These are phyloP conservation scores for Artemisia tridentata DNA, from an alignment of 129 eudicot genomes.

Conservation along the genomic window DNA sequence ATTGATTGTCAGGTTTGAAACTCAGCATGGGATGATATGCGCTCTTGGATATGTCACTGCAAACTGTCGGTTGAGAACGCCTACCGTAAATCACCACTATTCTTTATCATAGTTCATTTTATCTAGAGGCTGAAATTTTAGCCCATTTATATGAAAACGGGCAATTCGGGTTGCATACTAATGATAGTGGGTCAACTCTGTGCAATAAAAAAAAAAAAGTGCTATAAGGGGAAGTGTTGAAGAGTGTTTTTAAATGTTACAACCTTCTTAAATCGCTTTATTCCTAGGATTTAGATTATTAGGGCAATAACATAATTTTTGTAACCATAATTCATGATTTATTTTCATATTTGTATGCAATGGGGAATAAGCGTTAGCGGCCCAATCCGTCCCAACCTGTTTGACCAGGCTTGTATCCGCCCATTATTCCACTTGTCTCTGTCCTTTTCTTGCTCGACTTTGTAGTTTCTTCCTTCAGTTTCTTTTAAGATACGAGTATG, in stretches of 20 bases:
- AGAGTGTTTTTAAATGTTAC: too few species aligned
- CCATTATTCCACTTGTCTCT: background rate
- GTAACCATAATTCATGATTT: background rate
- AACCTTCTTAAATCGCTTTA: too few species aligned
- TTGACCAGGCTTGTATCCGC: background rate
- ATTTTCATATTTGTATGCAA: background rate
- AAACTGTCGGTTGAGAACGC: constrained; percentile 62
- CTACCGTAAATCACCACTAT: constrained; percentile 53
- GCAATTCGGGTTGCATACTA: too few species aligned
- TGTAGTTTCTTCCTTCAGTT: constrained; percentile 12
- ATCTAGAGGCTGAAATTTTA: background rate
- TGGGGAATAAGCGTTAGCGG: background rate
- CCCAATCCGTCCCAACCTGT: background rate
- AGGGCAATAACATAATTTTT: background rate
- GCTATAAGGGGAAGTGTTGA: too few species aligned
- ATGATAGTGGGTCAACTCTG: too few species aligned
- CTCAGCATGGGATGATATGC: constrained; percentile 79
- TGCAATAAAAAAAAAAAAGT: too few species aligned
- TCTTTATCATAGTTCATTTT: constrained; percentile 8
- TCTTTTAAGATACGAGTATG: constrained; percentile 7
- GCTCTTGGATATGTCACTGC: constrained; percentile 89
- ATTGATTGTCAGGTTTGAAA: constrained; percentile 62
- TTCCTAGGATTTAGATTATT: too few species aligned
- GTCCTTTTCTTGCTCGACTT: background rate
- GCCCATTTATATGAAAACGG: background rate